Conservation (phyloP, 2,329 filamentous ascomycete species). For the Beauveria asiatica region DNA sequence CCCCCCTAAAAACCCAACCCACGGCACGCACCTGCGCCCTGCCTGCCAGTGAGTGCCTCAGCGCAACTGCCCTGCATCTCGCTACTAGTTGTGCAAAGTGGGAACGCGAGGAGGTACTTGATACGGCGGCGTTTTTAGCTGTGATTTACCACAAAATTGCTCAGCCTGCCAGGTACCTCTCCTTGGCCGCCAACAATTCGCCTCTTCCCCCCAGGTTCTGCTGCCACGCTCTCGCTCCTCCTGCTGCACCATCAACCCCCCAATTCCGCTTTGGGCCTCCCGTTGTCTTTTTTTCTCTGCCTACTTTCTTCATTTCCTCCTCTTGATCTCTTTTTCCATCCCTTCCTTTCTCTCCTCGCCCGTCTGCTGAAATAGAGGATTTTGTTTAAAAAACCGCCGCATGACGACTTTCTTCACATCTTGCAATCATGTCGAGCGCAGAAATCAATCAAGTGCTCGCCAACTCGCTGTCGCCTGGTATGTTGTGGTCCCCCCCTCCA, state of each 20-base stretch:
- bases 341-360: constrained; percentile 8
- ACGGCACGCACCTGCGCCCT: neutral
- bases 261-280: constrained; percentile 9
- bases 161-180: neutral
- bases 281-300: constrained; percentile 4
- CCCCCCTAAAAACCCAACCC: neutral
- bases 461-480: constrained; percentile 92
- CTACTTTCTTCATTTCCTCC: constrained; percentile 6
- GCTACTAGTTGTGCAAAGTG: neutral
- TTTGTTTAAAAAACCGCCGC: constrained; percentile 20
- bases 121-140: neutral
- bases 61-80: neutral
- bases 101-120: constrained; percentile 1
- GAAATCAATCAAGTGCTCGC: constrained; percentile 97
- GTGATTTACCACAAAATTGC: neutral
- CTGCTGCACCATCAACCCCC: constrained; percentile 8
- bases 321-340: neutral
- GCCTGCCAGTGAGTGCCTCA: neutral
- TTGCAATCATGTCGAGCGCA: constrained; percentile 59
- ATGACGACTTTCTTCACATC: constrained; percentile 28
- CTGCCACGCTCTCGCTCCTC: neutral
- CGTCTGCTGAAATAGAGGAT: constrained; percentile 1
- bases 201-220: neutral
- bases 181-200: neutral
- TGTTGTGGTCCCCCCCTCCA: constrained; percentile 27